Percentiles rank a stretch among this genome's conserved stretches.
These are phyloP conservation scores for Bothriochloa decipiens DNA, from an alignment of 176 grass and related monocot genomes.

Conservation along the genomic window DNA sequence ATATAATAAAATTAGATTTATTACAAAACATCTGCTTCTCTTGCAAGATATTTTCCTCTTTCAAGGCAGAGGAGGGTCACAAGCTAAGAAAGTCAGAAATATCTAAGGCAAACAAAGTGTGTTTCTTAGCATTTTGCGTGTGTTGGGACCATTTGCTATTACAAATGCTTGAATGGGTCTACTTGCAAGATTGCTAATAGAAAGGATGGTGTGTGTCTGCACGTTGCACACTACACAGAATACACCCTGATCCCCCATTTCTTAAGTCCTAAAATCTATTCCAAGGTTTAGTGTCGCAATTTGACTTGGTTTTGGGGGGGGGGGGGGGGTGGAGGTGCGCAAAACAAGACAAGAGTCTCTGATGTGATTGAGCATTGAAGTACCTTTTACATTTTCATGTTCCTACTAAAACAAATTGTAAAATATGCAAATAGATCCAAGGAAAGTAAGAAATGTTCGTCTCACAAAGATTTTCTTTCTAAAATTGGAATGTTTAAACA, in stretches of 20 bases:
- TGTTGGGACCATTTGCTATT: neutral
- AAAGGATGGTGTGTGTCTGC: neutral
- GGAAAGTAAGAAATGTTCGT: neutral
- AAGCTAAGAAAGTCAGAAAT: slow-evolving; percentile 1
- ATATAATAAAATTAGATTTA: too few relatives aligned
- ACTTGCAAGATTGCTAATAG: neutral
- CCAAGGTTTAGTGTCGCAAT: neutral
- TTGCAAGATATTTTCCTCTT: too few relatives aligned
- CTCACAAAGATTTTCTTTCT: neutral
- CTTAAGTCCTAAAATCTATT: neutral
- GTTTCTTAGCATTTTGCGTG: neutral
- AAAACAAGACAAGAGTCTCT: neutral
- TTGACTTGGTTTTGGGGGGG: too few relatives aligned
- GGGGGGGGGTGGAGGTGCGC: too few relatives aligned
- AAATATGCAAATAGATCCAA: slow-evolving; percentile 23
- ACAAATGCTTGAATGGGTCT: neutral
- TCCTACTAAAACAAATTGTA: slow-evolving; percentile 11
- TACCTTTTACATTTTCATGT: neutral
- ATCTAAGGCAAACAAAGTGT: neutral
- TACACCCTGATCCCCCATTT: neutral
- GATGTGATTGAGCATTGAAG: neutral
- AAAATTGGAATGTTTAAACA: neutral
- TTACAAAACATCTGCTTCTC: too few relatives aligned
- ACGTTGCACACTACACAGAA: neutral
- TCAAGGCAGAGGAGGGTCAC: neutral